phyloP scores from a whole-genome alignment of 1,139 yeast genomes.

The Suhomyces yuchorum region DNA sequence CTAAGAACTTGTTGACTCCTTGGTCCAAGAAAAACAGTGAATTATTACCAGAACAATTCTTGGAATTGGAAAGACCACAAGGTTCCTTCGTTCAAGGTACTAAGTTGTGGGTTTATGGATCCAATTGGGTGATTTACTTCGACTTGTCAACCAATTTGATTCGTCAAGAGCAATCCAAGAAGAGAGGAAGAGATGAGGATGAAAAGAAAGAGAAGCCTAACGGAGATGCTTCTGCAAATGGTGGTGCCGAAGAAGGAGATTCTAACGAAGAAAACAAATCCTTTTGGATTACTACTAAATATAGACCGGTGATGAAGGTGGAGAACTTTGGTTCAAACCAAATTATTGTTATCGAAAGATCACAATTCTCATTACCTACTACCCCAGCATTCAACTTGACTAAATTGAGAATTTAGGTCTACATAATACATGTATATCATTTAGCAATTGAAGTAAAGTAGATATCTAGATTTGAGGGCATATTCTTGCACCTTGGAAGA shows the following conservation, averaged over 20 bases:
- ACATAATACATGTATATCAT: slow-evolving; percentile 1
- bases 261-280: slow-evolving; percentile 34
- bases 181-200: slow-evolving; percentile 66
- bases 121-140: slow-evolving; percentile 79
- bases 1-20: slow-evolving; percentile 52
- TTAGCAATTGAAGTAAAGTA: background rate
- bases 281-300: slow-evolving; percentile 78
- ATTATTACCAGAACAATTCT: slow-evolving; percentile 66
- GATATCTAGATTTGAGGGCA: slow-evolving; percentile 34
- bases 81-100: slow-evolving; percentile 58
- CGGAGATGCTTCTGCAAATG: slow-evolving; percentile 21
- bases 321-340: slow-evolving; percentile 57
- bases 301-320: slow-evolving; percentile 71
- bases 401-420: slow-evolving; percentile 53
- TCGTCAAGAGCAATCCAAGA: slow-evolving; percentile 37
- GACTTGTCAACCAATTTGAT: slow-evolving; percentile 62
- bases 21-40: slow-evolving; percentile 86
- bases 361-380: slow-evolving; percentile 59
- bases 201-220: slow-evolving; percentile 34
- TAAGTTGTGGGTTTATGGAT: slow-evolving; percentile 80
- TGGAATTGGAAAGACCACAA: slow-evolving; percentile 61
- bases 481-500: slow-evolving; percentile 68
- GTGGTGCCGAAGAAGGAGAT: slow-evolving; percentile 18
- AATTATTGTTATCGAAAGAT: slow-evolving; percentile 76
- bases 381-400: slow-evolving; percentile 79